phyloP scores from a whole-genome alignment of 2,329 filamentous ascomycete genomes.

The Cytospora piceicola region DNA sequence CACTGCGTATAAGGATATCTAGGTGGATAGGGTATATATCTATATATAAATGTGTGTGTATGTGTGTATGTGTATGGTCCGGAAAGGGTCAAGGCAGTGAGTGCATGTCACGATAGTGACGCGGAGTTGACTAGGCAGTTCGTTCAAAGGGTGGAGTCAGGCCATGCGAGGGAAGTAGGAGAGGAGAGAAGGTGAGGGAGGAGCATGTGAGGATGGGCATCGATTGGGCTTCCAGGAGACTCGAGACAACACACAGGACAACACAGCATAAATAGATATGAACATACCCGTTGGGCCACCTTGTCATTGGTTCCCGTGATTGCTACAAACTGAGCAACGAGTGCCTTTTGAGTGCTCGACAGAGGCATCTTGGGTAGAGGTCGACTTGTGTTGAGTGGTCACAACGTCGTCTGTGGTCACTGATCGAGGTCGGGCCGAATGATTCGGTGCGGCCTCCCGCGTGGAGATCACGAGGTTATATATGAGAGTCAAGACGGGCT shows the following conservation, averaged over 20 bases:
- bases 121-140: not conserved
- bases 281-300: slow-evolving; percentile 29
- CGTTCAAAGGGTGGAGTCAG: not conserved
- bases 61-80: not conserved
- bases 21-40: not conserved
- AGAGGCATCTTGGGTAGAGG: slow-evolving; percentile 28
- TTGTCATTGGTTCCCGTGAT: slow-evolving; percentile 31
- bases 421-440: slow-evolving; percentile 26
- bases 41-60: no score
- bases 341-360: slow-evolving; percentile 27
- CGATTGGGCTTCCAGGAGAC: not conserved
- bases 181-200: not conserved
- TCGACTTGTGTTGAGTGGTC: slow-evolving; percentile 2
- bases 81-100: not conserved
- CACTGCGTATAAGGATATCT: not conserved
- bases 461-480: slow-evolving; percentile 9
- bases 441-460: slow-evolving; percentile 22
- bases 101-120: not conserved
- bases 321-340: slow-evolving; percentile 28
- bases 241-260: not conserved
- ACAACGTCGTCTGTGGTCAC: not conserved
- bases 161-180: not conserved
- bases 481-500: not conserved
- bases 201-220: not conserved
- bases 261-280: not conserved